Conservation (phyloP, 352 stramenopile genomes). For the Phytopythium delawarense region DNA sequence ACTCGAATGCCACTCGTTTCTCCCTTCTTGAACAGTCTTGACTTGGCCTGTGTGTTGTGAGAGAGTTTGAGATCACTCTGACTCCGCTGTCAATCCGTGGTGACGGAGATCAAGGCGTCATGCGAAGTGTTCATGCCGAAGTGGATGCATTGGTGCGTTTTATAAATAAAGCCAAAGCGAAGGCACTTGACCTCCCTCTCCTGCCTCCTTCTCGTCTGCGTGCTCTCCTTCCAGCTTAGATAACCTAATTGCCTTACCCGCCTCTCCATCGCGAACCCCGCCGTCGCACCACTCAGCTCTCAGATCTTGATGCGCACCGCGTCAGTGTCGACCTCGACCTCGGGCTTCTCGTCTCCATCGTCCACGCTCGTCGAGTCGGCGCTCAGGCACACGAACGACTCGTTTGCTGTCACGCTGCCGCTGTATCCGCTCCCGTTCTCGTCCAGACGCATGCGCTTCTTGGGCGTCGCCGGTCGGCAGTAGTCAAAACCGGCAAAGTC, state of each 20-base stretch:
- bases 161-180: background rate
- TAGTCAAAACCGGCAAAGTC: constrained; percentile 87
- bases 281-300: background rate
- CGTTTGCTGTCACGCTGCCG: constrained; percentile 25
- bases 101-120: background rate
- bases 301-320: constrained; percentile 60
- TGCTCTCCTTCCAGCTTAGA: background rate
- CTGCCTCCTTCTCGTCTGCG: background rate
- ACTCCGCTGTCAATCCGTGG: too few relatives aligned
- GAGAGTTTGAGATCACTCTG: too few relatives aligned
- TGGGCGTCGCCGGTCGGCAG: constrained; percentile 31
- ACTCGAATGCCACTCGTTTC: too few relatives aligned
- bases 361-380: constrained; percentile 24
- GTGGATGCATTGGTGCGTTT: background rate
- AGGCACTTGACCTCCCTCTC: background rate
- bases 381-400: constrained; percentile 11
- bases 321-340: constrained; percentile 48
- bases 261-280: too few relatives aligned
- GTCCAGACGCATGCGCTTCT: background rate
- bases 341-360: constrained; percentile 44
- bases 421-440: background rate
- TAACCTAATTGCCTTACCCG: background rate
- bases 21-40: too few relatives aligned
- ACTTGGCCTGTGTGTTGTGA: too few relatives aligned
- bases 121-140: background rate